Evolutionary conservation across 345 rosid species (phyloP), one percentile per base, ranked within the genome.

Genomic region (Salix koriyanagi): DNA sequence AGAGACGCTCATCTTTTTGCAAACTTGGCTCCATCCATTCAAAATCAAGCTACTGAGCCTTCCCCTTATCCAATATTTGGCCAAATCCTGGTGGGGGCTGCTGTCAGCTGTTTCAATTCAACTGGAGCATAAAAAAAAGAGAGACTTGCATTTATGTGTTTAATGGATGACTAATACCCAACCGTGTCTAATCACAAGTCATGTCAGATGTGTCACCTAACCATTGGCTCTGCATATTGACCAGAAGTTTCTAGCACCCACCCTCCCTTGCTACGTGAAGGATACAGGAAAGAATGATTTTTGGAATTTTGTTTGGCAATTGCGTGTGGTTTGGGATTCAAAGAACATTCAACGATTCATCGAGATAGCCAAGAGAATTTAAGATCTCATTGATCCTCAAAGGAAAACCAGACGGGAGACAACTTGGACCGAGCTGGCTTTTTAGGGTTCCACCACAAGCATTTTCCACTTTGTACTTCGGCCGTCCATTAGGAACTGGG

Each of bases 11-110:
- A 41, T 10, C 44, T 10, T 46, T 14, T 46, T 15, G 52, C 52
- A 46, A 46, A 46, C 52, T 3, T 14, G 19, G 52, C 52, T 52
- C n/a, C 13, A 34, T 21, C n/a, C n/a, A 15, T 65, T 65, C 69
- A 65, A 65, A 65, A 2, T 65, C 34, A 32, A 42, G 36, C 8
- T 7, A 5, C 21, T 7, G 44, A 13, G 13, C 16, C 36, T 58
- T 72, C 28, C 7, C 48, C 54, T 62, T 42, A 48, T 62, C 36
- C 42, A 36, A 19, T 73, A 69, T 41, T 62, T 6, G 12, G 15
- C 52, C 64, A 62, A 62, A 26, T 62, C 69, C 41, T 19, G 39
- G 69, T 42, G 52, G 69, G 69, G 69, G 69, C 69, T 62, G 26
- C 5, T 64, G 52, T 46, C 52, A 41, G 13, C 13, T 41, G 13